Evolutionary conservation across 768 basidiomycete species (phyloP).

Genomic region (Pholiota microspora): DNA sequence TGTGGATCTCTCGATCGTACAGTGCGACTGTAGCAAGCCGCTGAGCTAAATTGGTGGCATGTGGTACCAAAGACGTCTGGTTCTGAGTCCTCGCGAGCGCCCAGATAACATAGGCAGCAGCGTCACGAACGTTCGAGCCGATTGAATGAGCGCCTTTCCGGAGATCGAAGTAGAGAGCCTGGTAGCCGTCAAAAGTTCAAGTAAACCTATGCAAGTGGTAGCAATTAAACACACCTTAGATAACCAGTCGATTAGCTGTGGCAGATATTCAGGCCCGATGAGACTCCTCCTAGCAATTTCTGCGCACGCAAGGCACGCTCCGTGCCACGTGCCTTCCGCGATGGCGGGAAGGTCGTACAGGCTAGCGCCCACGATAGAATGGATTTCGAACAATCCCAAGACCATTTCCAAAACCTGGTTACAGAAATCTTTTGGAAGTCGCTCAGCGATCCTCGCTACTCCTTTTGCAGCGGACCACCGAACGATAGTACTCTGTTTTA

Average conservation of each 20-base stretch:
- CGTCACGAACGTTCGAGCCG: conserved; percentile 92
- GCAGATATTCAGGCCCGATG: conserved; percentile 54
- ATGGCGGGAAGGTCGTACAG: conserved; percentile 71
- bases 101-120: conserved; percentile 94
- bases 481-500: conserved; percentile 82
- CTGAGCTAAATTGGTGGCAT: conserved; percentile 65
- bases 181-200: conserved; percentile 6
- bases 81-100: conserved; percentile 83
- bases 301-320: conserved; percentile 87
- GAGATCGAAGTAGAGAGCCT: conserved; percentile 93
- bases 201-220: conserved; percentile 1
- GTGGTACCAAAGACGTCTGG: conserved; percentile 51
- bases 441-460: conserved; percentile 78
- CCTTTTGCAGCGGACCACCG: conserved; percentile 96
- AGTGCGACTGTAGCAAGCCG: conserved; percentile 76
- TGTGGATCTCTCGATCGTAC: conserved; percentile 92
- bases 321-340: conserved; percentile 93
- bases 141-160: conserved; percentile 91
- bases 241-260: conserved; percentile 73
- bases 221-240: conserved; percentile 56
- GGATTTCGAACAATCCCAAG: conserved; percentile 73
- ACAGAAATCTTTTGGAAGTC: conserved; percentile 73
- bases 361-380: conserved; percentile 60
- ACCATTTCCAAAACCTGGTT: conserved; percentile 82
- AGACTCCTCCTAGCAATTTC: conserved; percentile 88